Evolutionary conservation across 2,329 filamentous ascomycete genomes (phyloP), one percentile per base, ranked within the genome.

Genomic region (Calonectria montana): DNA sequence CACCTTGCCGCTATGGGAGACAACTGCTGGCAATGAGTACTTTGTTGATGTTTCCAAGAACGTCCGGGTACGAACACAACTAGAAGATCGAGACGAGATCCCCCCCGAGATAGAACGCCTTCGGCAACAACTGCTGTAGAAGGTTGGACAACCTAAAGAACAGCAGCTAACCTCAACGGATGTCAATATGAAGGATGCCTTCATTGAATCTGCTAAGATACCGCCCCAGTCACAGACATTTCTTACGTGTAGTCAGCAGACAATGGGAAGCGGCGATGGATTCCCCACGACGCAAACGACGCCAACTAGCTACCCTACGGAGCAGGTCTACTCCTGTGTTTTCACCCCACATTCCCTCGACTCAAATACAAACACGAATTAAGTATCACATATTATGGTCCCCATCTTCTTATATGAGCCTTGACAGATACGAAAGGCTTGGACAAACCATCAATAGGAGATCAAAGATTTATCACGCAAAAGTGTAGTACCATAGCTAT

Each of bases 1-100:
- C 3, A 62, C 65, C 0, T 13, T 73, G 27, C 68, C 71, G 2
- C 70, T 75, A 29, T 75, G 74, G 74, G 72, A 73, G 45, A 71
- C 65, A 6, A 67, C 43, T 8, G 71, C 69, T 5, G 64, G 45
- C 0, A 50, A 64, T n/a, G 66, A 62, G 15, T 65, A 74, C 47
- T 75, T 72, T 59, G 25, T 73, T 48, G 69, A 74, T 21, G 67
- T 57, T 4, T 72, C 72, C 2, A 39, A 43, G n/a, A 74, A 70
- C 12, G 64, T 75, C 6, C 57, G 50, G 15, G 72, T 68, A 21
- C 53, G 74, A 25, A 67, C 4, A 13, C 27, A 72, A 37, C 57
- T 73, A 27, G 69, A 68, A 37, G 69, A 70, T 35, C 63, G 67
- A 27, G 72, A 72, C 35, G 69, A 74, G n/a, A 67, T 74, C 0